Evolutionary conservation across 1,284 basidiomycete genomes (phyloP).

Genomic region (Singerocomus inundabilis): DNA sequence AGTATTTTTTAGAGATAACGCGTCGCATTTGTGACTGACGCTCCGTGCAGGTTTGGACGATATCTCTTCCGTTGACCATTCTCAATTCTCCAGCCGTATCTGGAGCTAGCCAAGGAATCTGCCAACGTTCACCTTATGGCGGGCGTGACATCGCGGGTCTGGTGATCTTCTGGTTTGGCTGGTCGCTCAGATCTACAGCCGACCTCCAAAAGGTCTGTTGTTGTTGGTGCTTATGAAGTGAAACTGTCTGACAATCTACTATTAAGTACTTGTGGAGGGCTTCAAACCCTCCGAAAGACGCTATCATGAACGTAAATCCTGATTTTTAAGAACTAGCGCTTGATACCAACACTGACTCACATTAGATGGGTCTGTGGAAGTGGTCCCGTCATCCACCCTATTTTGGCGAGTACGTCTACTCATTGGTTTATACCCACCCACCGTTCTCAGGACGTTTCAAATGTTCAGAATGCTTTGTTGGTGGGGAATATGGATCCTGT

Average conservation of each 20-base stretch:
- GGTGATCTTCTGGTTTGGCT: constrained; percentile 62
- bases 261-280: constrained; percentile 57
- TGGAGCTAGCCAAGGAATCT: constrained; percentile 30
- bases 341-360: background rate
- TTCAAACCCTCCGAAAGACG: constrained; percentile 50
- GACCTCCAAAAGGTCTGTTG: constrained; percentile 62
- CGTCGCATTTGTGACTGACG: background rate
- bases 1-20: background rate
- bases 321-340: background rate
- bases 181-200: constrained; percentile 57
- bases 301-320: constrained; percentile 44
- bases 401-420: constrained; percentile 61
- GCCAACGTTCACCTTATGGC: constrained; percentile 51
- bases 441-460: background rate
- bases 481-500: constrained; percentile 72
- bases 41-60: background rate
- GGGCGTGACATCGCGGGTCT: constrained; percentile 68
- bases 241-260: too few relatives aligned
- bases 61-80: constrained; percentile 64
- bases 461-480: constrained; percentile 60
- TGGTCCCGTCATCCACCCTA: constrained; percentile 57
- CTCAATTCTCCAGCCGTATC: constrained; percentile 69
- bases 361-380: constrained; percentile 54
- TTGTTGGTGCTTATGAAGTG: background rate
- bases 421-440: background rate